Evolutionary conservation across 352 stramenopile genomes (phyloP).

Genomic region (Thraustotheca clavata): DNA sequence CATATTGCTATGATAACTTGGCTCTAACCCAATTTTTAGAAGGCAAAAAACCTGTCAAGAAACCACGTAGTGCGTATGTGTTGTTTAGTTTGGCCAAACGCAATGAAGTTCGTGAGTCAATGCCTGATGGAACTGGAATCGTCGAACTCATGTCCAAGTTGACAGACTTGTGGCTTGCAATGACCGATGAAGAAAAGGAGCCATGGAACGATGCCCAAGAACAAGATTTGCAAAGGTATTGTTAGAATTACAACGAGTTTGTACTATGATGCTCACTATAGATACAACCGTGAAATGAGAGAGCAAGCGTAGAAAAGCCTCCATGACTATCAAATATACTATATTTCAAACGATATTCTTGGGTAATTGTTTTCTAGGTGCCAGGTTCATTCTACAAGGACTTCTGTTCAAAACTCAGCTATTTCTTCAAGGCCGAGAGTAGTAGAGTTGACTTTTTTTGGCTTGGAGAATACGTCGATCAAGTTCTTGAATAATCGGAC

Average conservation of each 20-base stretch:
- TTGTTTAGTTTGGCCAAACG: conserved; percentile 56
- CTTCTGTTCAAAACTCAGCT: too few relatives aligned
- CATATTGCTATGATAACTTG: too few relatives aligned
- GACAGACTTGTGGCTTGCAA: conserved; percentile 43
- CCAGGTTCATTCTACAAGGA: too few relatives aligned
- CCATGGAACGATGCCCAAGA: conserved; percentile 53
- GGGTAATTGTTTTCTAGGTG: too few relatives aligned
- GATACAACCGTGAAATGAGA: conserved; percentile 32
- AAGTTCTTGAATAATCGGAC: conserved; percentile 6
- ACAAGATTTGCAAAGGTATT: conserved; percentile 53
- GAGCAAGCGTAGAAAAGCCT: conserved; percentile 1
- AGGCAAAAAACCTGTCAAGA: conserved; percentile 25
- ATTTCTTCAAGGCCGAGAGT: too few relatives aligned
- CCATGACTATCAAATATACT: too few relatives aligned
- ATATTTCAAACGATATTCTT: too few relatives aligned
- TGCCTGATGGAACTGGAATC: conserved; percentile 38
- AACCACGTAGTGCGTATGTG: conserved; percentile 58
- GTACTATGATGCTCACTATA: not conserved
- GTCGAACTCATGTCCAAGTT: conserved; percentile 55
- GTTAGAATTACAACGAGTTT: not conserved
- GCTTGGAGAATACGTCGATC: conserved; percentile 10
- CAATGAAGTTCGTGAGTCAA: conserved; percentile 37
- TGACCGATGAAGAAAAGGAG: conserved; percentile 42
- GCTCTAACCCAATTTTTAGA: too few relatives aligned
- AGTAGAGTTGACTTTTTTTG: too few relatives aligned